phyloP scores from a whole-genome alignment of 768 basidiomycete species.

The Asterophora parasitica region DNA sequence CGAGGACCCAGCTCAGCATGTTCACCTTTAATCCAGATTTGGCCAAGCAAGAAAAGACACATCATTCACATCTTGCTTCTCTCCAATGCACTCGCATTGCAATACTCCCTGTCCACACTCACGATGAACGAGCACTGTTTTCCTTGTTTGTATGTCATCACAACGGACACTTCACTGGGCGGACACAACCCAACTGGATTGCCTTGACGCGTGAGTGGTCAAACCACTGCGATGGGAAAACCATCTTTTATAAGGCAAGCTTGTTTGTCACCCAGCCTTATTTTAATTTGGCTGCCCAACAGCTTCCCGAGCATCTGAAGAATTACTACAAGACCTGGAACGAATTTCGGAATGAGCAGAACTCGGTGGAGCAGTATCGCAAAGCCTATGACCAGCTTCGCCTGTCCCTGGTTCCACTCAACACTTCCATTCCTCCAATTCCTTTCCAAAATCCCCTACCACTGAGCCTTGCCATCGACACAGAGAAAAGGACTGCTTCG shows the following conservation, averaged over 20 bases:
- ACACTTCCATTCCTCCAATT: too few relatives aligned
- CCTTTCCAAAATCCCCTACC: too few relatives aligned
- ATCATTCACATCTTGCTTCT: not conserved
- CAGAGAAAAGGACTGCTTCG: too few relatives aligned
- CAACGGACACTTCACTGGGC: not conserved
- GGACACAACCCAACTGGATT: slow-evolving; percentile 13
- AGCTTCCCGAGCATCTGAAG: slow-evolving; percentile 12
- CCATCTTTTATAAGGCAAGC: slow-evolving; percentile 11
- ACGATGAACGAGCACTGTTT: slow-evolving; percentile 20
- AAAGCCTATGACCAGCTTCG: not conserved
- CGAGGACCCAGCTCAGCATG: slow-evolving; percentile 14
- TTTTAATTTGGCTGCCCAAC: not conserved
- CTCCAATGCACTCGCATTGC: slow-evolving; percentile 22
- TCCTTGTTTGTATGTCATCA: slow-evolving; percentile 1
- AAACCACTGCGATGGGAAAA: slow-evolving; percentile 8
- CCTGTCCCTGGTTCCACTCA: too few relatives aligned
- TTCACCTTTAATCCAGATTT: not conserved
- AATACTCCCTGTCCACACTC: slow-evolving; percentile 24
- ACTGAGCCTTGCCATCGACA: too few relatives aligned
- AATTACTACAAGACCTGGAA: slow-evolving; percentile 12
- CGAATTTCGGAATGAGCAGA: slow-evolving; percentile 10
- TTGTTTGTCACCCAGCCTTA: not conserved
- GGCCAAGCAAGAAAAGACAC: too few relatives aligned
- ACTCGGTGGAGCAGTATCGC: slow-evolving; percentile 7
- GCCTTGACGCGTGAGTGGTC: slow-evolving; percentile 12